A percentile compares a stretch with the other conserved stretches of the same genome.
Evolutionary conservation across 2,329 filamentous ascomycete species (phyloP).

Genomic region (Sclerotinia nivalis): DNA sequence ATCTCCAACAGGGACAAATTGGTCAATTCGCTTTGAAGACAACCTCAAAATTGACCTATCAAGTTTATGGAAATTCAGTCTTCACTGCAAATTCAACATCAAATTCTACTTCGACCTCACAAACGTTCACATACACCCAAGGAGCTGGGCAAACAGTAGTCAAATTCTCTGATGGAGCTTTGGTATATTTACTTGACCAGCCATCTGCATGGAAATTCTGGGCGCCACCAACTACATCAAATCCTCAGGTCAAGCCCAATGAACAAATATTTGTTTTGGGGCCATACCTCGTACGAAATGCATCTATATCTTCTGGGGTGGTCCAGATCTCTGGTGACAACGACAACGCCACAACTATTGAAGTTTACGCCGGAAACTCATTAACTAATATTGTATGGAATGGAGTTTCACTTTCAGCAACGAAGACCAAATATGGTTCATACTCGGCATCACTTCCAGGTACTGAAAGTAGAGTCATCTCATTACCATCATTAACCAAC

Average conservation of each 20-base stretch:
- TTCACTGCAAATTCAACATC: conserved; percentile 40
- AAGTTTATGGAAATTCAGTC: conserved; percentile 45
- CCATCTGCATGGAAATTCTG: conserved; percentile 58
- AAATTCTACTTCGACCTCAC: conserved; percentile 36
- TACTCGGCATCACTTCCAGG: conserved; percentile 46
- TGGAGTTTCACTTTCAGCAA: conserved; percentile 43
- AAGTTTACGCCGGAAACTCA: conserved; percentile 46
- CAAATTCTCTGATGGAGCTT: conserved; percentile 48
- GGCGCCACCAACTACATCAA: conserved; percentile 50
- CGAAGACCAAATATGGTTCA: conserved; percentile 48
- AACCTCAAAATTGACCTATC: conserved; percentile 43
- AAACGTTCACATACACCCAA: conserved; percentile 51
- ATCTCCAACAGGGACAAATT: conserved; percentile 50
- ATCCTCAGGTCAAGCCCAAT: conserved; percentile 48
- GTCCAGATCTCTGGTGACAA: conserved; percentile 46
- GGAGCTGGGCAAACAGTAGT: conserved; percentile 48
- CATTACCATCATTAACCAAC: conserved; percentile 47
- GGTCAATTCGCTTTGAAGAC: conserved; percentile 53
- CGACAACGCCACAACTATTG: conserved; percentile 45
- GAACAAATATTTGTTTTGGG: conserved; percentile 50
- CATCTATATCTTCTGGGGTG: conserved; percentile 41
- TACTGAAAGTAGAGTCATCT: conserved; percentile 44
- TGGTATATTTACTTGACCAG: conserved; percentile 55
- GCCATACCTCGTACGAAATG: conserved; percentile 48
- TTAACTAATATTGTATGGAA: conserved; percentile 50